Conservation (phyloP, 352 stramenopile species). For the Phytophthora sp. region DNA sequence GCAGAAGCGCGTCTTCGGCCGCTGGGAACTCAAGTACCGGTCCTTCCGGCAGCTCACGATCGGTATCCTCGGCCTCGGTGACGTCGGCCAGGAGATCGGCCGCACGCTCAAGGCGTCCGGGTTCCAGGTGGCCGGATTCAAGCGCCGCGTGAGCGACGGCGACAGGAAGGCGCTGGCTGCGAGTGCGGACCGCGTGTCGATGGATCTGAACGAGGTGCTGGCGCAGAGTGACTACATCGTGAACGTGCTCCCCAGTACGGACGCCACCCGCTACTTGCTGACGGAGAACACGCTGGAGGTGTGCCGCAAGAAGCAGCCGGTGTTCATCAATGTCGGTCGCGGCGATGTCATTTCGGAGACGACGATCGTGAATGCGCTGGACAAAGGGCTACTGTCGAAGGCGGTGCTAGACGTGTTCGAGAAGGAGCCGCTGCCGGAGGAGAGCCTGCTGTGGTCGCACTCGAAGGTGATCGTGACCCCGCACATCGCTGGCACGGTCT, state of each 20-base stretch:
- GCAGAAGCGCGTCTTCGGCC: slow-evolving; percentile 36
- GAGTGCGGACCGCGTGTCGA: slow-evolving; percentile 49
- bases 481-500: slow-evolving; percentile 81
- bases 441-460: slow-evolving; percentile 70
- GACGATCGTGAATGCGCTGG: slow-evolving; percentile 69
- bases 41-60: slow-evolving; percentile 52
- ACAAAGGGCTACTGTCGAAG: slow-evolving; percentile 63
- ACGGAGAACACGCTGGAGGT: slow-evolving; percentile 48
- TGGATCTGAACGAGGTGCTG: slow-evolving; percentile 51
- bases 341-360: slow-evolving; percentile 77
- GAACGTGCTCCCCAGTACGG: slow-evolving; percentile 83
- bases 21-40: slow-evolving; percentile 44
- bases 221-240: slow-evolving; percentile 79
- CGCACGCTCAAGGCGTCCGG: slow-evolving; percentile 51
- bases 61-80: slow-evolving; percentile 63
- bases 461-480: slow-evolving; percentile 77
- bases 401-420: slow-evolving; percentile 67
- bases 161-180: slow-evolving; percentile 15
- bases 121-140: slow-evolving; percentile 74
- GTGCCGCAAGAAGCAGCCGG: slow-evolving; percentile 57
- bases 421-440: slow-evolving; percentile 46
- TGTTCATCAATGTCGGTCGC: slow-evolving; percentile 90
- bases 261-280: slow-evolving; percentile 71
- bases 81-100: slow-evolving; percentile 68
- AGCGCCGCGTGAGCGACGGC: slow-evolving; percentile 47